Evolutionary conservation across 129 eudicot species (phyloP), one percentile per base, ranked within the genome.

Genomic region (Tagetes patula): DNA sequence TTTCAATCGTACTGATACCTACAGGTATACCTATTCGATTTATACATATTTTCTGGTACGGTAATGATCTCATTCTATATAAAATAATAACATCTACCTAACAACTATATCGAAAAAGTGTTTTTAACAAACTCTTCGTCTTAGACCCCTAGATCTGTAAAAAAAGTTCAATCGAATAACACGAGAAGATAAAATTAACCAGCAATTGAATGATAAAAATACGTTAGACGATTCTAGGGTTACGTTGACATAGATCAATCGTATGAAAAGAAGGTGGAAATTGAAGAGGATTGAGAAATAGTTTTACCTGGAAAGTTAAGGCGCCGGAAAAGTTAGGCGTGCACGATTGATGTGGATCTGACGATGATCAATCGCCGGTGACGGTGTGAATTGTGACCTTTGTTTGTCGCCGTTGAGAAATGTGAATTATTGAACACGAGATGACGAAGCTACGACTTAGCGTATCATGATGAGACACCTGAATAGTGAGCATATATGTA

Each of bases 291-390:
- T 65, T 65, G 73, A 65, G 10, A 40, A 65, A 36, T 52, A 20
- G 7, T 2, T 56, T 50, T 75, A 27, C 79, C 73, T 75, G 66
- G 55, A 50, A 52, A 10, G 67, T 75, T 30, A 52, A 1, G 20
- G 43, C 56, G 10, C 30, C 45, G 73, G 73, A 64, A 75, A 65
- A 62, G 65, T 41, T 8, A 36, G 65, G 27, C 27, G 70, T 27
- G 37, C 31, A 41, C 4, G 65, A 61, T 61, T 74, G 50, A 65
- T 34, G 68, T 54, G 80, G 56, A 55, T 34, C 56, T 12, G 66
- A 66, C 52, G 73, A 53, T 66, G 79, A 75, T 75, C 58, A 34
- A 9, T 6, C 38, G 78, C 11, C 48, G 78, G 71, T 62, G 71
- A 48, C 50, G 78, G 78, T 37, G 66, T 43, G 12, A 38, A 52